A percentile compares a stretch with the other conserved stretches of the same genome.
Evolutionary conservation across 2,329 filamentous ascomycete genomes (phyloP).

Genomic region (Trichoderma brevicompactum): DNA sequence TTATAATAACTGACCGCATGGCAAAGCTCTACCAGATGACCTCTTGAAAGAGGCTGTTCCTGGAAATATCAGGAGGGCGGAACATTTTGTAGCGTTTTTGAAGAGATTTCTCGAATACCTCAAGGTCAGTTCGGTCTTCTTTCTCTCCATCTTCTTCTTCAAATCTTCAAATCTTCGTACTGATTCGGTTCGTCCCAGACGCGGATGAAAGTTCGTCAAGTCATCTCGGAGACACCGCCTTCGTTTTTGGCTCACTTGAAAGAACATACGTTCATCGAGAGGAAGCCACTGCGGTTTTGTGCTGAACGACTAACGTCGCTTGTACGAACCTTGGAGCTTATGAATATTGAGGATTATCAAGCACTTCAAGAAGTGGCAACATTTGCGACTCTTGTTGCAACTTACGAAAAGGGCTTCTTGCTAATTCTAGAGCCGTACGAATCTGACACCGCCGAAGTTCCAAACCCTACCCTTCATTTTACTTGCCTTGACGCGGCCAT

Average conservation of each 20-base stretch:
- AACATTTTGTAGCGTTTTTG: slow-evolving; percentile 93
- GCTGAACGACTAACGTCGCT: slow-evolving; percentile 93
- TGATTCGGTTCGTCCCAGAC: slow-evolving; percentile 57
- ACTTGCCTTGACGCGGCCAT: slow-evolving; percentile 97
- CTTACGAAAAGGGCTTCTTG: slow-evolving; percentile 94
- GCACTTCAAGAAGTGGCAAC: slow-evolving; percentile 96
- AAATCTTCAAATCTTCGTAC: neutral
- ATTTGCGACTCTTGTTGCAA: slow-evolving; percentile 93
- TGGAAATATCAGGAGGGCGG: slow-evolving; percentile 92
- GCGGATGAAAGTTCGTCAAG: slow-evolving; percentile 96
- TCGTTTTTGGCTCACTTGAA: slow-evolving; percentile 92
- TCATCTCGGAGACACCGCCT: slow-evolving; percentile 94
- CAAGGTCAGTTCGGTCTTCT: slow-evolving; percentile 55
- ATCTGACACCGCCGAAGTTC: slow-evolving; percentile 91
- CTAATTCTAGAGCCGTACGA: slow-evolving; percentile 98
- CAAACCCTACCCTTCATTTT: slow-evolving; percentile 96
- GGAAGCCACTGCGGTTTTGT: slow-evolving; percentile 92
- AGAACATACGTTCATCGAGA: slow-evolving; percentile 96
- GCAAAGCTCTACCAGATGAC: slow-evolving; percentile 81
- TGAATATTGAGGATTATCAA: slow-evolving; percentile 97
- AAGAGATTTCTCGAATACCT: slow-evolving; percentile 98
- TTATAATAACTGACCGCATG: neutral
- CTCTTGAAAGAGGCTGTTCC: slow-evolving; percentile 93
- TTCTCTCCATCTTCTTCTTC: too few species aligned
- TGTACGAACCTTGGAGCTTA: slow-evolving; percentile 91